phyloP scores from a whole-genome alignment of 805 yeast species.

The Candida ovalis region DNA sequence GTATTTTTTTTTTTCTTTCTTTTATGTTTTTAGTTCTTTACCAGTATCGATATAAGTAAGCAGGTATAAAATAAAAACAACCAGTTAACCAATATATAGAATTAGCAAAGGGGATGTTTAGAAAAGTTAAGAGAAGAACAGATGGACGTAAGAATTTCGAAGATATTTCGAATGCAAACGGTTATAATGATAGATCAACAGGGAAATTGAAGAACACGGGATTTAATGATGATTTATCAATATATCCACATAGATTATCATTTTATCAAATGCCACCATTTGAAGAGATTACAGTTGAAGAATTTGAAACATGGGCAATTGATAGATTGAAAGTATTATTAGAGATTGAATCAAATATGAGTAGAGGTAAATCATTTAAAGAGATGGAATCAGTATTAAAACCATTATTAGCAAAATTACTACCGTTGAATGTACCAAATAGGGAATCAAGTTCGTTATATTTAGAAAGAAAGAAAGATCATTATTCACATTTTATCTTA shows the following conservation, averaged over 20 bases:
- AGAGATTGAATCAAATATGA: conserved; percentile 74
- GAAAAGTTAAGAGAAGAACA: conserved; percentile 70
- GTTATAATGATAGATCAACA: conserved; percentile 21
- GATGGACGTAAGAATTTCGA: conserved; percentile 68
- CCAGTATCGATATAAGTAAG: neutral
- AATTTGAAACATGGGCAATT: conserved; percentile 94
- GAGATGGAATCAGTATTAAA: conserved; percentile 65
- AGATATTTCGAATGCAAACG: conserved; percentile 14
- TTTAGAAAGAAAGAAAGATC: conserved; percentile 79
- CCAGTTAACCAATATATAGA: too few species aligned
- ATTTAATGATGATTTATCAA: conserved; percentile 28
- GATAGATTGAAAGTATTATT: conserved; percentile 80
- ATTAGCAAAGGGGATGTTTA: conserved; percentile 48
- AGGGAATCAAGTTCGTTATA: conserved; percentile 37
- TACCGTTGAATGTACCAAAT: conserved; percentile 59
- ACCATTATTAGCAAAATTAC: conserved; percentile 57
- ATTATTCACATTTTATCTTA: conserved; percentile 84
- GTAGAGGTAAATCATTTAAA: conserved; percentile 56
- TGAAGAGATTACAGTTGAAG: conserved; percentile 84
- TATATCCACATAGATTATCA: conserved; percentile 55
- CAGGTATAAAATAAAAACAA: neutral
- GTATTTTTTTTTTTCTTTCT: neutral
- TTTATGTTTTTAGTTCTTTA: neutral
- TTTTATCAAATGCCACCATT: conserved; percentile 76
- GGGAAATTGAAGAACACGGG: conserved; percentile 26